A percentile compares a stretch with the other conserved stretches of the same genome.
phyloP scores from a whole-genome alignment of 495 filamentous ascomycete species.

The Penicillium canescens region DNA sequence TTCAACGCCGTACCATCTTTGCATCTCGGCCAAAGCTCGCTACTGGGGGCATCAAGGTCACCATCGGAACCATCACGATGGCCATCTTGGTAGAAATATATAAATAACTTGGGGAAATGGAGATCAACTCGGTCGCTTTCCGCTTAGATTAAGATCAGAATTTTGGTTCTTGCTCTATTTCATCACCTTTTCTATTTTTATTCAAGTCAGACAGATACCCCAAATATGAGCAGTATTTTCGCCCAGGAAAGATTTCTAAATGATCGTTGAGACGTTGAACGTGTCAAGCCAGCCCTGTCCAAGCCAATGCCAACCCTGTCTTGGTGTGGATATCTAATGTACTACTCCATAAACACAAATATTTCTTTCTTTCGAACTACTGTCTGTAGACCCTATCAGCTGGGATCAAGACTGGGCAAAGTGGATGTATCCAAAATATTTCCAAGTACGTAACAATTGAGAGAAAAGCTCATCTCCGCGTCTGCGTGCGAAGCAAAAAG shows the following conservation, averaged over 20 bases:
- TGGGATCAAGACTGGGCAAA: background rate
- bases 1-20: background rate
- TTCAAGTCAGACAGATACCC: background rate
- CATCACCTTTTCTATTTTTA: background rate
- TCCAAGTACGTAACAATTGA: background rate
- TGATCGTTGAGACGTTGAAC: slow-evolving; percentile 13
- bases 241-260: background rate
- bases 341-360: background rate
- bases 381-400: background rate
- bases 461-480: background rate
- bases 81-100: background rate
- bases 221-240: background rate
- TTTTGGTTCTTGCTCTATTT: slow-evolving; percentile 1
- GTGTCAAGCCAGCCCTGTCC: background rate
- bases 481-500: slow-evolving; percentile 6
- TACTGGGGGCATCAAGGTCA: background rate
- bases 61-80: slow-evolving; percentile 2
- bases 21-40: background rate
- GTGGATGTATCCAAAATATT: slow-evolving; percentile 1
- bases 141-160: background rate
- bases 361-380: background rate
- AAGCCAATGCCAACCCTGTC: slow-evolving; percentile 6
- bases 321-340: background rate
- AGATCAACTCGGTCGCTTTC: background rate
- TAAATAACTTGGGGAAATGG: slow-evolving; percentile 5